Evolutionary conservation across 2,329 filamentous ascomycete genomes (phyloP), one percentile per base, ranked within the genome.

Genomic region (Macrophomina pseudophaseolina): DNA sequence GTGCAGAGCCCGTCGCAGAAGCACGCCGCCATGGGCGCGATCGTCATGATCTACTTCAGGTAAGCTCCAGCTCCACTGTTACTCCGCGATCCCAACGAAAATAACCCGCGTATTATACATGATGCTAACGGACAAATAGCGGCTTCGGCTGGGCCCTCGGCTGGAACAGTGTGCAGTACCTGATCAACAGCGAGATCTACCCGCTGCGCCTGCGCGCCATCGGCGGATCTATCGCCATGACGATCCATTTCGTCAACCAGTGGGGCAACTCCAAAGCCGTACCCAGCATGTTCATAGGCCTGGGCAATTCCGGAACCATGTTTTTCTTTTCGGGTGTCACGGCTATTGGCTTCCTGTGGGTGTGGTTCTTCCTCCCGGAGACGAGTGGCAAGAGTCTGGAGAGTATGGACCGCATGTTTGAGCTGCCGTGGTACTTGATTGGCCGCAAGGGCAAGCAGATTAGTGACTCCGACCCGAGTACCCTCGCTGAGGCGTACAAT

Each of bases 151-250:
- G 78, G 78, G 78, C 78, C 1, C 70, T 79, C 1, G 75, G 75
- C 42, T 93, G 88, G 90, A 92, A 92, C 79, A 87, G 84, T 0
- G 90, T 92, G 83, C 91, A 93, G 78, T 94, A 93, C 74, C 84
- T 94, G 4, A 85, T 94, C 66, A 92, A 90, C 14, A 89, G 90
- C 1, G 91, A 94, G 74, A 84, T 94, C 68, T 94, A 92, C 80
- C 90, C 91, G 0, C 83, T 93, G 9, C 86, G 90, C 3, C 88
- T 94, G 59, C 87, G 91, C 65, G 90, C 90, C 4, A 79, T 93
- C 9, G 87, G 88, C 23, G 90, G 89, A 0, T 90, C 87, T 0
- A 83, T 91, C 73, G 87, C 89, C 54, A 93, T 93, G 91, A 91
- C 88, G 0, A 85, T 93, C 67, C 91, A 94, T 77, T 93, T 93